Conservation (phyloP, 1,139 yeast species). For the Taphrina sp. region DNA sequence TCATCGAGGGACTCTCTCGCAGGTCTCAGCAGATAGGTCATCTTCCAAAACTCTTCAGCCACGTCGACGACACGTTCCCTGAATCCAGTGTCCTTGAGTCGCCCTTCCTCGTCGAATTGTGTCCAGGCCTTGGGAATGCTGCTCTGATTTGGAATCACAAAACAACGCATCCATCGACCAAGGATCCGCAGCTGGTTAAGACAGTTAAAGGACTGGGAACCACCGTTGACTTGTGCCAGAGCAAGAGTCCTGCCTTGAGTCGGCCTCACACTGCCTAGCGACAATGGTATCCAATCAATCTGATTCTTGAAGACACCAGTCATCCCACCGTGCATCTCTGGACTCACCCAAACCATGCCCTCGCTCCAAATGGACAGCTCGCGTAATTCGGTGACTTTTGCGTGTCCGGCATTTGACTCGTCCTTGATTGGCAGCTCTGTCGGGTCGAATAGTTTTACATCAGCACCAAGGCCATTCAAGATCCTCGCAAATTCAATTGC, state of each 20-base stretch:
- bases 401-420: slow-evolving; percentile 19
- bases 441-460: slow-evolving; percentile 32
- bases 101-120: slow-evolving; percentile 24
- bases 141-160: slow-evolving; percentile 33
- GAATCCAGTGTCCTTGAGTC: slow-evolving; percentile 32
- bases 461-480: slow-evolving; percentile 29
- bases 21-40: slow-evolving; percentile 25
- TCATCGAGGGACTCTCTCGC: slow-evolving; percentile 18
- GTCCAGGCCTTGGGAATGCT: slow-evolving; percentile 34
- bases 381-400: slow-evolving; percentile 32
- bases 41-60: slow-evolving; percentile 27
- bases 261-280: slow-evolving; percentile 33
- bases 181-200: slow-evolving; percentile 33
- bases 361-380: slow-evolving; percentile 32
- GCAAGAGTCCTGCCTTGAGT: slow-evolving; percentile 34
- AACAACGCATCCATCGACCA: slow-evolving; percentile 35
- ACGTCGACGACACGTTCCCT: slow-evolving; percentile 35
- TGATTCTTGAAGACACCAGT: slow-evolving; percentile 35
- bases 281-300: slow-evolving; percentile 34
- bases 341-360: slow-evolving; percentile 34
- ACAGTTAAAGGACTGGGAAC: slow-evolving; percentile 33
- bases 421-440: slow-evolving; percentile 32
- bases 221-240: slow-evolving; percentile 35
- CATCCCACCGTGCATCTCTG: slow-evolving; percentile 34
- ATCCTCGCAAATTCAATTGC: slow-evolving; percentile 33